Evolutionary conservation across 768 basidiomycete genomes (phyloP).

Genomic region (Erythrobasidium yunnanense): DNA sequence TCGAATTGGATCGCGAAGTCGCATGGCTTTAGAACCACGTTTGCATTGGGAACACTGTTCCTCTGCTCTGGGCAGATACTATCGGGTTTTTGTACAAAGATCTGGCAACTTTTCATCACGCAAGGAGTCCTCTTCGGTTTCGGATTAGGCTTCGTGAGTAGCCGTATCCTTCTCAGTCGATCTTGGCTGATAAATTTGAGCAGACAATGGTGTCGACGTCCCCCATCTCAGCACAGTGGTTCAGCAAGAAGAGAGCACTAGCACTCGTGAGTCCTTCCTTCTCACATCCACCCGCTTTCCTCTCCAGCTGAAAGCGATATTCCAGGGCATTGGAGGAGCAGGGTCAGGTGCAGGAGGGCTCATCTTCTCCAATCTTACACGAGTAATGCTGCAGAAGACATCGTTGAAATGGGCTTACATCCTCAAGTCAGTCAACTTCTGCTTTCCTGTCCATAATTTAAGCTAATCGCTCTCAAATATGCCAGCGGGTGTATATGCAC

Average conservation of each 20-base stretch:
- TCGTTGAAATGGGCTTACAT: conserved; percentile 38
- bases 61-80: conserved; percentile 29
- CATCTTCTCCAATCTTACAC: conserved; percentile 32
- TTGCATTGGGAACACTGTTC: conserved; percentile 31
- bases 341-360: conserved; percentile 39
- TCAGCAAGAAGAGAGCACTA: conserved; percentile 10
- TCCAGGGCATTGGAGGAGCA: conserved; percentile 23
- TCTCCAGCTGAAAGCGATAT: too few species aligned
- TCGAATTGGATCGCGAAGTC: conserved; percentile 34
- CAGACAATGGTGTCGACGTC: conserved; percentile 18
- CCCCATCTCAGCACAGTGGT: conserved; percentile 11
- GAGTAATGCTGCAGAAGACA: conserved; percentile 34
- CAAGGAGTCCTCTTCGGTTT: conserved; percentile 37
- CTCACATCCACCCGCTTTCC: conserved; percentile 1
- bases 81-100: conserved; percentile 34
- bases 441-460: neutral
- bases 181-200: conserved; percentile 13
- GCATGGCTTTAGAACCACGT: conserved; percentile 31
- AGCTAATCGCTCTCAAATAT: too few species aligned
- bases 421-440: conserved; percentile 36
- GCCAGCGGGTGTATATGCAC: conserved; percentile 37
- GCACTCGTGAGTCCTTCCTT: conserved; percentile 2
- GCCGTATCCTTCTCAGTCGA: too few species aligned
- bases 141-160: conserved; percentile 34
- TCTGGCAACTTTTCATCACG: conserved; percentile 37